Evolutionary conservation across 768 basidiomycete species (phyloP), one percentile per base, ranked within the genome.

Genomic region (Lyophyllum shimeji): DNA sequence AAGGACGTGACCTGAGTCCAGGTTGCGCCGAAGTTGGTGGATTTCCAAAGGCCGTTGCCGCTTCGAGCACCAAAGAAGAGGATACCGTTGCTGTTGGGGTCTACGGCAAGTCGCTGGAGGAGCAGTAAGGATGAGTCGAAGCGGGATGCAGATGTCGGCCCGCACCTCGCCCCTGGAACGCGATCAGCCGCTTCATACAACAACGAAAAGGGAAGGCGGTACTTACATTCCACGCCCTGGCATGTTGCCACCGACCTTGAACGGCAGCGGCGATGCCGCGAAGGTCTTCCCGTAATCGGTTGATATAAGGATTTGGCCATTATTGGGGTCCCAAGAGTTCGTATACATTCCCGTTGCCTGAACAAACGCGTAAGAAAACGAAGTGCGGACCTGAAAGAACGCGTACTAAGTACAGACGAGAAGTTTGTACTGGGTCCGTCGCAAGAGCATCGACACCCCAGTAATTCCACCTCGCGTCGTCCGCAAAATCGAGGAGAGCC

Each of bases 191-290:
- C 23, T 40, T 18, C 33, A 18, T 21, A 43, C 57, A n/a, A 55
- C 2, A 37, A n/a, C 18, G 15, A 57, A 23, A 20, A 15, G 21
- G 9, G 17, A 4, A 42, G 23, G 11, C 9, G 23, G 52, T 31
- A 63, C 70, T 69, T 57, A 78, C 78, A 85, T 79, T 63, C 84
- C 86, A 64, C 85, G 82, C 48, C 84, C 85, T 31, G 84, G 85
- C 84, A 84, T 85, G 65, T 86, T 85, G 7, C 84, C 84, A 29
- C 85, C 84, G 29, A 85, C 79, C 60, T 87, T 87, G 76, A 87
- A 86, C 0, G 85, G 80, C 0, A 88, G 68, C 7, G 66, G 60
- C 6, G 82, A 79, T 1, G 76, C 59, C 0, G 76, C 80, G 63
- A 78, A 88, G 0, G 82, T 82, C n/a, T 74, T 64, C 11, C 86